These are phyloP conservation scores for Ceratocystis cacaofunesta DNA, from an alignment of 2,329 filamentous ascomycete genomes.

Conservation along the genomic window DNA sequence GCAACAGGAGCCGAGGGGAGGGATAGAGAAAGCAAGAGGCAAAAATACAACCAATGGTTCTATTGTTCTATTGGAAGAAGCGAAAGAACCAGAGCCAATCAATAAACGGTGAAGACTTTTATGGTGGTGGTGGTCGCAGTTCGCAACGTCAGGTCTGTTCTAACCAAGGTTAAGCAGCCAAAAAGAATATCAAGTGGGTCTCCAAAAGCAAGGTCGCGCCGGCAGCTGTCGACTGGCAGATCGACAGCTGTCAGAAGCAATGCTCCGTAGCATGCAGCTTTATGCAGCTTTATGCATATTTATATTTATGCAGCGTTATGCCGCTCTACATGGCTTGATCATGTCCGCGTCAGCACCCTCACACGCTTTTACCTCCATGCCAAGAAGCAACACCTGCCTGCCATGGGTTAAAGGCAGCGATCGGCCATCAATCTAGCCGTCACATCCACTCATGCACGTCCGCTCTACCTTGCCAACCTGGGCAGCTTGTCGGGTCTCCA, in stretches of 20 bases:
- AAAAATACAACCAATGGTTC: not conserved
- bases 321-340: no score
- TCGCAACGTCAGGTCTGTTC: not conserved
- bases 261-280: not conserved
- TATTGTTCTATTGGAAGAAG: not conserved
- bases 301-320: no score
- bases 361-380: not conserved
- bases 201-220: not conserved
- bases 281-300: not conserved
- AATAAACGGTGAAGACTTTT: not conserved
- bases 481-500: not conserved
- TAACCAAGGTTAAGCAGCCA: constrained; percentile 1
- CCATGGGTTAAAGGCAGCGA: not conserved
- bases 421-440: not conserved
- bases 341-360: no score
- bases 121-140: constrained; percentile 1
- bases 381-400: not conserved
- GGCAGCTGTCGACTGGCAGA: not conserved
- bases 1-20: not conserved
- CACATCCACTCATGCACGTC: not conserved
- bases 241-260: not conserved
- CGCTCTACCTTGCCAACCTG: not conserved
- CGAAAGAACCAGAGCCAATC: not conserved
- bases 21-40: not conserved
- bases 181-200: not conserved